Evolutionary conservation across 2,329 filamentous ascomycete species (phyloP).

Genomic region (Claviceps purpurea): DNA sequence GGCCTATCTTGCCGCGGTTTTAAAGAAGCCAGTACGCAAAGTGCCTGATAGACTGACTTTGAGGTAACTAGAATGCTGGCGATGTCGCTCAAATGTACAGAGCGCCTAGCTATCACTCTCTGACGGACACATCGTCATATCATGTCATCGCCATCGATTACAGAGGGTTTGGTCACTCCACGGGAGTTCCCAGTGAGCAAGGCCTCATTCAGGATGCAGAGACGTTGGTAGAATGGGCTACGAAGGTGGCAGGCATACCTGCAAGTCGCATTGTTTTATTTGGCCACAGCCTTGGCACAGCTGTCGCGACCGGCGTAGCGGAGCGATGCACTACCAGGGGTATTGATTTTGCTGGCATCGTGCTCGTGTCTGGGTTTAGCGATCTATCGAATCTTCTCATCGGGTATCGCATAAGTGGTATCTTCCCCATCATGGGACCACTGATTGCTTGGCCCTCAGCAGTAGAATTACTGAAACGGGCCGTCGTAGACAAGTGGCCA

Average conservation of each 20-base stretch:
- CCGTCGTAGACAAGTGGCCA: conserved; percentile 71
- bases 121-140: conserved; percentile 59
- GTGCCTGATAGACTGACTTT: conserved; percentile 15
- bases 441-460: conserved; percentile 53
- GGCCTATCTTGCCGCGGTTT: background rate
- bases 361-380: conserved; percentile 71
- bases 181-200: conserved; percentile 64
- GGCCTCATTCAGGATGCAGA: conserved; percentile 72
- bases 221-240: conserved; percentile 58
- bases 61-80: conserved; percentile 56
- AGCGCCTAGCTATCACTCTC: conserved; percentile 61
- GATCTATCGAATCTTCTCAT: conserved; percentile 59
- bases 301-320: conserved; percentile 61
- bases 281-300: conserved; percentile 82
- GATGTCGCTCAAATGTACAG: conserved; percentile 70
- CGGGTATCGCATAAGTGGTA: conserved; percentile 65
- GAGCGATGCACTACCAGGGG: conserved; percentile 51
- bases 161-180: conserved; percentile 72
- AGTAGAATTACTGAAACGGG: conserved; percentile 43
- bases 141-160: conserved; percentile 88
- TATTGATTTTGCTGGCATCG: conserved; percentile 62
- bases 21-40: conserved; percentile 11
- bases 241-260: conserved; percentile 49
- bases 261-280: conserved; percentile 63
- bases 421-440: conserved; percentile 67